Evolutionary conservation across 768 basidiomycete genomes (phyloP).

Genomic region (Suillus ampliporus): DNA sequence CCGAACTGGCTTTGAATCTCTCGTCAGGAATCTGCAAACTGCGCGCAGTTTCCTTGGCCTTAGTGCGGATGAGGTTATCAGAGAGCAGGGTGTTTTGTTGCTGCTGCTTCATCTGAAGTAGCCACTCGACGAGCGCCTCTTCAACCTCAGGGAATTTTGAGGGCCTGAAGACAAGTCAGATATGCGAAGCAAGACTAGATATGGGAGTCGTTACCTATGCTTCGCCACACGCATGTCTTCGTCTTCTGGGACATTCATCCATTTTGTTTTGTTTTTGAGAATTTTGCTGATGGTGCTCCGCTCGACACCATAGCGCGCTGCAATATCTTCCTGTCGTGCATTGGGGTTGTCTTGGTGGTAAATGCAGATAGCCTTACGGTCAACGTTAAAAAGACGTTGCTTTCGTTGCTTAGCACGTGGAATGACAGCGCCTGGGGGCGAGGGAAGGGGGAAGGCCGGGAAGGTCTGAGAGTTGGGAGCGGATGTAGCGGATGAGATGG

Average conservation of each 20-base stretch:
- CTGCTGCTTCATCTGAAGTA: conserved; percentile 57
- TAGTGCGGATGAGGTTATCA: conserved; percentile 65
- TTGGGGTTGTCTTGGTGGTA: conserved; percentile 68
- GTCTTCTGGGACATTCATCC: conserved; percentile 72
- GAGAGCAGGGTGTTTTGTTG: conserved; percentile 56
- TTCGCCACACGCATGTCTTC: conserved; percentile 66
- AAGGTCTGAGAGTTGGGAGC: conserved; percentile 37
- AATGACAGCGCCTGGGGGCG: conserved; percentile 35
- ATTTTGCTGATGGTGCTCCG: conserved; percentile 96
- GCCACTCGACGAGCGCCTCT: conserved; percentile 61
- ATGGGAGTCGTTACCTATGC: conserved; percentile 56
- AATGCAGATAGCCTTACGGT: conserved; percentile 77
- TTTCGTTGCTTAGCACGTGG: conserved; percentile 63
- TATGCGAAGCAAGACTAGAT: conserved; percentile 17
- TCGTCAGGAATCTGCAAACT: conserved; percentile 62
- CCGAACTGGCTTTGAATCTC: conserved; percentile 89
- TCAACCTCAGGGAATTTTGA: conserved; percentile 86
- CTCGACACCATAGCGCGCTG: conserved; percentile 75
- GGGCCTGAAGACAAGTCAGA: conserved; percentile 49
- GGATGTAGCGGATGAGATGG: conserved; percentile 50
- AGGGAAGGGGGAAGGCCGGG: conserved; percentile 34
- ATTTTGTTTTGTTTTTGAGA: conserved; percentile 81
- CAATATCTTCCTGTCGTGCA: conserved; percentile 86
- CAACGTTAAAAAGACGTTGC: conserved; percentile 73
- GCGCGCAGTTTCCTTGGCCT: conserved; percentile 71